Percentiles rank a stretch among this genome's conserved stretches.
These are phyloP conservation scores for Coniochaeta prunicola DNA, from an alignment of 2,329 filamentous ascomycete genomes.

Conservation along the genomic window DNA sequence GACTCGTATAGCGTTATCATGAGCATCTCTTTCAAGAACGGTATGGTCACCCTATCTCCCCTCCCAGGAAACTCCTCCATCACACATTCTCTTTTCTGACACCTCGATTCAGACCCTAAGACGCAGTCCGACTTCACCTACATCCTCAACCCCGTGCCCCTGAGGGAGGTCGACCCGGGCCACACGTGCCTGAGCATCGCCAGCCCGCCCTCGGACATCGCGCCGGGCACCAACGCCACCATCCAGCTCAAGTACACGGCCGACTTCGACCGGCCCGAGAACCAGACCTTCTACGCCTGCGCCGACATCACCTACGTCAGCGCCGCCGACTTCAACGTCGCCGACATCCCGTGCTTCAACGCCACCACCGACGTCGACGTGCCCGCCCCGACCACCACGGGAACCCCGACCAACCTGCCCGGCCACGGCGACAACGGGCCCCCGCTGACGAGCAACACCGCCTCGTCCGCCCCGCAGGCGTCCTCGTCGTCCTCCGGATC, in stretches of 20 bases:
- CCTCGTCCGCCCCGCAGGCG: neutral
- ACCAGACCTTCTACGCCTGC: conserved; percentile 41
- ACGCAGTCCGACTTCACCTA: conserved; percentile 32
- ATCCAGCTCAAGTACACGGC: conserved; percentile 41
- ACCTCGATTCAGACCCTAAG: conserved; percentile 25
- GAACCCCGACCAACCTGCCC: conserved; percentile 9
- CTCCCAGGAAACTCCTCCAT: neutral
- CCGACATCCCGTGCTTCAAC: conserved; percentile 34
- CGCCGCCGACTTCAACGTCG: conserved; percentile 22
- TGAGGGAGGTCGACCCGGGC: conserved; percentile 31
- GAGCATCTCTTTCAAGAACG: conserved; percentile 42
- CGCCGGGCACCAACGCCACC: conserved; percentile 37
- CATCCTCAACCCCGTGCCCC: conserved; percentile 24
- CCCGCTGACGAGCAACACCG: conserved; percentile 11
- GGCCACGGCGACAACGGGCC: conserved; percentile 11
- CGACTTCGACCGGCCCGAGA: conserved; percentile 31
- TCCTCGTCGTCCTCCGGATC: neutral
- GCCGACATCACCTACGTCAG: conserved; percentile 38
- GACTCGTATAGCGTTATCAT: conserved; percentile 48
- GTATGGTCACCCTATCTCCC: conserved; percentile 23
- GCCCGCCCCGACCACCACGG: conserved; percentile 9
- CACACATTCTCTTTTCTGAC: neutral
- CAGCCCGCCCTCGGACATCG: conserved; percentile 23
- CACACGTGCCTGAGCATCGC: conserved; percentile 36
- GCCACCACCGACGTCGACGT: conserved; percentile 23